A percentile compares a stretch with the other conserved stretches of the same genome.
These are phyloP conservation scores for Terfezia claveryi DNA, from an alignment of 495 filamentous ascomycete genomes.

Conservation along the genomic window DNA sequence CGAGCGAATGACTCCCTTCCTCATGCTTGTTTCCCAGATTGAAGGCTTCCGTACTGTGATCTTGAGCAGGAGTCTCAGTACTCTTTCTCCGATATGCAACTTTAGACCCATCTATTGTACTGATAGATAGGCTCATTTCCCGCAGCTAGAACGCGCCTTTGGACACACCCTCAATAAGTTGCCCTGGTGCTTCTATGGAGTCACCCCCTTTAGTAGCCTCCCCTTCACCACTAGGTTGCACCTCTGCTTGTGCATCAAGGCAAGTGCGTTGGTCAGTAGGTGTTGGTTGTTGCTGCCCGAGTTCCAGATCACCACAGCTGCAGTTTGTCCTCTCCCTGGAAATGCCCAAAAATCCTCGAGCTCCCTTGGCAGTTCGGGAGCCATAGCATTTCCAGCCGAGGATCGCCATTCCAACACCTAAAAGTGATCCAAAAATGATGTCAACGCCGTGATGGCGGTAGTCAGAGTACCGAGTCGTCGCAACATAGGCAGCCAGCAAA, in stretches of 20 bases:
- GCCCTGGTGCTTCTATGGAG: neutral
- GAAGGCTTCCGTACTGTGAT: neutral
- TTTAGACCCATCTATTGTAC: neutral
- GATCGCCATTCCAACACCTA: slow-evolving; percentile 25
- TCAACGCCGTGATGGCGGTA: slow-evolving; percentile 79
- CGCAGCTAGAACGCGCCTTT: neutral
- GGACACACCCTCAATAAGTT: neutral
- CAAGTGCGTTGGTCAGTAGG: neutral
- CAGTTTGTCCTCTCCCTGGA: neutral
- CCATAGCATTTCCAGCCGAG: neutral
- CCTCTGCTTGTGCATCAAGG: neutral
- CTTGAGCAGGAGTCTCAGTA: neutral
- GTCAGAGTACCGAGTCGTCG: slow-evolving; percentile 47
- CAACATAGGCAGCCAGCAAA: slow-evolving; percentile 32
- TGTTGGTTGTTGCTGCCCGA: neutral
- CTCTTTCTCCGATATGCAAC: neutral
- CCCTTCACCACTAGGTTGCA: neutral
- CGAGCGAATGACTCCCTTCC: no score
- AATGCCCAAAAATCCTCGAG: neutral
- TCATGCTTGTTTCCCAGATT: no score
- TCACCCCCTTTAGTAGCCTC: neutral
- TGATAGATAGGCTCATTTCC: neutral
- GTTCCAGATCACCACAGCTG: neutral
- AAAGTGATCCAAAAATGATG: slow-evolving; percentile 52
- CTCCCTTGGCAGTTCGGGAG: neutral